phyloP scores from a whole-genome alignment of 129 eudicot genomes.

The Apium graveolens region DNA sequence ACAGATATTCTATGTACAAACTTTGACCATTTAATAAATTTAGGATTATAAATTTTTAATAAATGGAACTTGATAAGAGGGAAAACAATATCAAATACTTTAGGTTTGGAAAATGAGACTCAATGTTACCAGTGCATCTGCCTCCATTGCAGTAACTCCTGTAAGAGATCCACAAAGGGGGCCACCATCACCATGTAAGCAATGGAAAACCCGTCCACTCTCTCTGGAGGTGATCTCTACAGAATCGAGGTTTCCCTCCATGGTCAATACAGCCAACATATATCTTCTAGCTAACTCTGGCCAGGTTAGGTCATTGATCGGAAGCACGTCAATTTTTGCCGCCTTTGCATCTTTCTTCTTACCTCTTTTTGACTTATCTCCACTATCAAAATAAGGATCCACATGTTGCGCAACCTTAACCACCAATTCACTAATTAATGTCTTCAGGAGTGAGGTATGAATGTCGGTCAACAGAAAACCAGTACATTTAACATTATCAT shows the following conservation, averaged over 20 bases:
- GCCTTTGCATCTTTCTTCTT: constrained; percentile 68
- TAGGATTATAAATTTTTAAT: background rate
- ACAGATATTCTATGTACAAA: background rate
- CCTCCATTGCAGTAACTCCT: constrained; percentile 87
- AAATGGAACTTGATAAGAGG: background rate
- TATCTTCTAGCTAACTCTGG: constrained; percentile 84
- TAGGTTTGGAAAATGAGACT: constrained; percentile 6
- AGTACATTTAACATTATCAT: constrained; percentile 30
- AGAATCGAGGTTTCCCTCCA: constrained; percentile 79
- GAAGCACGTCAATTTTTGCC: constrained; percentile 51
- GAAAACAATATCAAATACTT: background rate
- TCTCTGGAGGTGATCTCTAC: constrained; percentile 65
- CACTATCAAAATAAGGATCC: constrained; percentile 51
- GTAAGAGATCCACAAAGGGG: constrained; percentile 78
- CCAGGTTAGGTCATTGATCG: constrained; percentile 86
- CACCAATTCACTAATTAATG: constrained; percentile 52
- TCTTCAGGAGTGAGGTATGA: constrained; percentile 55
- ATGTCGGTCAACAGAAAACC: constrained; percentile 50
- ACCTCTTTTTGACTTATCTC: constrained; percentile 70
- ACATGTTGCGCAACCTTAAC: constrained; percentile 49
- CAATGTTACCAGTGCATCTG: constrained; percentile 82
- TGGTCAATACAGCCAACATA: constrained; percentile 43
- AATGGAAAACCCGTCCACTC: constrained; percentile 74
- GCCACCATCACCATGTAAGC: constrained; percentile 93
- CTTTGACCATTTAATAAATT: background rate